Evolutionary conservation across 768 basidiomycete species (phyloP).

Genomic region (Mycena crocata): DNA sequence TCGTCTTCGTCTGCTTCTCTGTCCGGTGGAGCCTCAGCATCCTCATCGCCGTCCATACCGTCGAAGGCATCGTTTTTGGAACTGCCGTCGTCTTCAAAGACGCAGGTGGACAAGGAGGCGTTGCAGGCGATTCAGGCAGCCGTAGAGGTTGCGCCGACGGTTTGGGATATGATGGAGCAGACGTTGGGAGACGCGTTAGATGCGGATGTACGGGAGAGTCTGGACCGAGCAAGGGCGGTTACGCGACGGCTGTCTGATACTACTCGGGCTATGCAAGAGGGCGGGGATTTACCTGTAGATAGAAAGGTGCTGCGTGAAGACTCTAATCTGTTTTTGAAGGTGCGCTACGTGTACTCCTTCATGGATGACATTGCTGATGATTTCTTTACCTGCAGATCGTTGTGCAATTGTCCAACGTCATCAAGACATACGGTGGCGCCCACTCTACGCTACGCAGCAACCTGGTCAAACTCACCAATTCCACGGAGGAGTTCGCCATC

Average conservation of each 20-base stretch:
- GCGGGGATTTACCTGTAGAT: conserved; percentile 60
- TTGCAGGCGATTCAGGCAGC: conserved; percentile 83
- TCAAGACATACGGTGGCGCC: conserved; percentile 74
- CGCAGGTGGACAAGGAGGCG: conserved; percentile 81
- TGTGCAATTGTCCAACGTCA: conserved; percentile 77
- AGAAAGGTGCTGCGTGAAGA: conserved; percentile 77
- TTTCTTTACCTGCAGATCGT: conserved; percentile 62
- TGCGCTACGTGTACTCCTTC: conserved; percentile 42
- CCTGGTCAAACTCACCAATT: conserved; percentile 82
- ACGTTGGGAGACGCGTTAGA: conserved; percentile 63
- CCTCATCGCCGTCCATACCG: conserved; percentile 53
- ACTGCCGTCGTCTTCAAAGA: conserved; percentile 65
- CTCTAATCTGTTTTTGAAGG: conserved; percentile 86
- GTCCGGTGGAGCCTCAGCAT: conserved; percentile 44
- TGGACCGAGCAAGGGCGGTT: conserved; percentile 71
- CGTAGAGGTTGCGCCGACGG: conserved; percentile 80
- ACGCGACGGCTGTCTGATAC: conserved; percentile 73
- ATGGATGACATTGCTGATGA: not conserved
- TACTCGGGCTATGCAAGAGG: conserved; percentile 68
- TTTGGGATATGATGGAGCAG: conserved; percentile 87
- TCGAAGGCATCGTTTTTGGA: conserved; percentile 56
- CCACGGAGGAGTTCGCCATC: conserved; percentile 89
- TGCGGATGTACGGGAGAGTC: conserved; percentile 60
- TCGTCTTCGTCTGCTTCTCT: conserved; percentile 54
- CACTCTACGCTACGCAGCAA: conserved; percentile 73